Evolutionary conservation across 495 filamentous ascomycete species (phyloP), one percentile per base, ranked within the genome.

Genomic region (Geopyxis carbonaria): DNA sequence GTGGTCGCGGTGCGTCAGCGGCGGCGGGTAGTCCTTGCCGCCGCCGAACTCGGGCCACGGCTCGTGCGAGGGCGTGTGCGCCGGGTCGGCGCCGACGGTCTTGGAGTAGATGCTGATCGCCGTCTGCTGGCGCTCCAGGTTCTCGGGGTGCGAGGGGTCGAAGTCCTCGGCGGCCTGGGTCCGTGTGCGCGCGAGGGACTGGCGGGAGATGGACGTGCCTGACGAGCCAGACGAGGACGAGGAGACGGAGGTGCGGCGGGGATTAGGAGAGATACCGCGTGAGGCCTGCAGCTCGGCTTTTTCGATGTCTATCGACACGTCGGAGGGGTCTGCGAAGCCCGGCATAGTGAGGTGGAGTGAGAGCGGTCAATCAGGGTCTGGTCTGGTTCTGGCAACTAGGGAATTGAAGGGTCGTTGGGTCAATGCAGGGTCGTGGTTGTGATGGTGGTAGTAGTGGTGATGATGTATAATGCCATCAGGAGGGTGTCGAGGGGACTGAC

Each of bases 1-100:
- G 42, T 78, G 73, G 48, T 89, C 84, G 47, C 68, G 66, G 16
- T 70, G 70, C 4, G 80, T 80, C 28, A 91, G 55, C 0, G 58
- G 63, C 3, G 78, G 80, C 7, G 82, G 84, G 58, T 75, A 85
- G 21, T 25, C 2, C 19, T 39, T 39, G 1, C 36, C 36, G 21
- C 36, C 36, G n/a, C 36, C 36, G 30, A 73, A 70, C 7, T 60
- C 58, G 3, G 69, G 68, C 38, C 72, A 46, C 4, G 28, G 2
- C n/a, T 39, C 36, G 3, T 20, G 35, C 22, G 22, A 7, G 11
- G 9, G 18, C 10, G 4, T 10, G 16, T 39, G 9, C 1, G 11
- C 27, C 11, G 1, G 22, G 8, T 28, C 38, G 15, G 32, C 24
- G 16, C 40, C 40, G 3, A 45, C 36, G 2, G 47, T 44, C n/a